These are phyloP conservation scores for Leccinum broughii DNA, from an alignment of 768 basidiomycete species.

Conservation along the genomic window DNA sequence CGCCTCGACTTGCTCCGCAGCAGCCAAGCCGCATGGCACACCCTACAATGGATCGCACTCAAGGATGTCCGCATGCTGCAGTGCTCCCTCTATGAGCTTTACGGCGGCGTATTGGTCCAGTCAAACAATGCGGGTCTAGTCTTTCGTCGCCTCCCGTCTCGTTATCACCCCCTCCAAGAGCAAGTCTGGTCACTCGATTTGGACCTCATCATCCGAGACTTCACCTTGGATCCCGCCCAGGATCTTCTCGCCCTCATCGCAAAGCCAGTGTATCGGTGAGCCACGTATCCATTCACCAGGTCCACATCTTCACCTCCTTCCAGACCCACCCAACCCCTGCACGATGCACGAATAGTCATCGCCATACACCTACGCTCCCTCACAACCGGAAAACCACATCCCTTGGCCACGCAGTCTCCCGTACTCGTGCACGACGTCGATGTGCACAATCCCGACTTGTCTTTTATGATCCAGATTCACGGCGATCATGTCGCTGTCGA, in stretches of 20 bases:
- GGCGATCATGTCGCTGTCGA: slow-evolving; percentile 53
- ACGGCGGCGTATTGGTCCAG: slow-evolving; percentile 56
- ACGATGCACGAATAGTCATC: slow-evolving; percentile 19
- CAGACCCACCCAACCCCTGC: slow-evolving; percentile 11
- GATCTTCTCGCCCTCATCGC: slow-evolving; percentile 59
- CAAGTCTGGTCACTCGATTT: slow-evolving; percentile 44
- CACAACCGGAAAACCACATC: slow-evolving; percentile 47
- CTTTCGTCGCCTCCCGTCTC: slow-evolving; percentile 53
- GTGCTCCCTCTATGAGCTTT: slow-evolving; percentile 57
- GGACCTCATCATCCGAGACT: slow-evolving; percentile 49
- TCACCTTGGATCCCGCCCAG: slow-evolving; percentile 65
- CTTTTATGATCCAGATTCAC: slow-evolving; percentile 56
- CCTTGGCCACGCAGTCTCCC: slow-evolving; percentile 38
- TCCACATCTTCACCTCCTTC: slow-evolving; percentile 5
- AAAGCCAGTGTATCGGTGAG: slow-evolving; percentile 36
- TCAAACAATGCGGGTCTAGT: slow-evolving; percentile 30
- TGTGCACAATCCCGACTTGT: slow-evolving; percentile 21
- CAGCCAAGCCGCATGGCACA: slow-evolving; percentile 41
- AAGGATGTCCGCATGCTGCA: slow-evolving; percentile 39
- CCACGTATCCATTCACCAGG: slow-evolving; percentile 1
- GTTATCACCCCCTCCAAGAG: slow-evolving; percentile 45
- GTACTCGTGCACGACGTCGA: slow-evolving; percentile 32
- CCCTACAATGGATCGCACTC: slow-evolving; percentile 37
- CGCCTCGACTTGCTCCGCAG: slow-evolving; percentile 41
- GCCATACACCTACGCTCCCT: slow-evolving; percentile 47